phyloP scores from a whole-genome alignment of 2,329 filamentous ascomycete species.

The Fonsecaea nubica region DNA sequence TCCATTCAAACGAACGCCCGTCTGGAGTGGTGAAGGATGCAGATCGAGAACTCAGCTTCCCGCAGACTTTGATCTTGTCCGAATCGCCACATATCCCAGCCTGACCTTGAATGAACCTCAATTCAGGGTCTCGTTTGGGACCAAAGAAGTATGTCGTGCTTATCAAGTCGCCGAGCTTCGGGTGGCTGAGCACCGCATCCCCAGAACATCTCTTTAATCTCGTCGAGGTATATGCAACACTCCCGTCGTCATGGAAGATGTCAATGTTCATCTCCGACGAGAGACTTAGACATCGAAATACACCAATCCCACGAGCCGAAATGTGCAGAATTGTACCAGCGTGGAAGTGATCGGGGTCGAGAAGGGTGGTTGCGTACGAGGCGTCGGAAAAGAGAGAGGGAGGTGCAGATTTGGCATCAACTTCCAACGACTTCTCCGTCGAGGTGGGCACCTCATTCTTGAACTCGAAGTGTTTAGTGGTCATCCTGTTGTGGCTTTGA shows the following conservation, averaged over 20 bases:
- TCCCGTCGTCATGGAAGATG: conserved; percentile 47
- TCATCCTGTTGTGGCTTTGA: conserved; percentile 10
- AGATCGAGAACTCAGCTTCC: conserved; percentile 57
- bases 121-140: conserved; percentile 58
- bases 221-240: conserved; percentile 59
- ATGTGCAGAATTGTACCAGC: conserved; percentile 37
- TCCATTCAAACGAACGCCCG: conserved; percentile 62
- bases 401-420: conserved; percentile 14
- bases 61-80: conserved; percentile 44
- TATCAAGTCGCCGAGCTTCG: conserved; percentile 48
- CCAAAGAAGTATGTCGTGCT: conserved; percentile 66
- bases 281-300: conserved; percentile 47
- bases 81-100: conserved; percentile 42
- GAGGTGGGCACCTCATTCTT: conserved; percentile 1
- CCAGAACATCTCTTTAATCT: conserved; percentile 58
- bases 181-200: conserved; percentile 55
- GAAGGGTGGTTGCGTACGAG: conserved; percentile 14
- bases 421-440: conserved; percentile 3
- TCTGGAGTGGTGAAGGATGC: conserved; percentile 56
- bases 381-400: conserved; percentile 12
- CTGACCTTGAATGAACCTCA: conserved; percentile 46
- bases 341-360: conserved; percentile 15
- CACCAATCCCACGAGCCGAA: conserved; percentile 42
- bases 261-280: conserved; percentile 48
- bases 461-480: conserved; percentile 1